phyloP scores from a whole-genome alignment of 768 basidiomycete species.

The Phlegmacium glaucopus region DNA sequence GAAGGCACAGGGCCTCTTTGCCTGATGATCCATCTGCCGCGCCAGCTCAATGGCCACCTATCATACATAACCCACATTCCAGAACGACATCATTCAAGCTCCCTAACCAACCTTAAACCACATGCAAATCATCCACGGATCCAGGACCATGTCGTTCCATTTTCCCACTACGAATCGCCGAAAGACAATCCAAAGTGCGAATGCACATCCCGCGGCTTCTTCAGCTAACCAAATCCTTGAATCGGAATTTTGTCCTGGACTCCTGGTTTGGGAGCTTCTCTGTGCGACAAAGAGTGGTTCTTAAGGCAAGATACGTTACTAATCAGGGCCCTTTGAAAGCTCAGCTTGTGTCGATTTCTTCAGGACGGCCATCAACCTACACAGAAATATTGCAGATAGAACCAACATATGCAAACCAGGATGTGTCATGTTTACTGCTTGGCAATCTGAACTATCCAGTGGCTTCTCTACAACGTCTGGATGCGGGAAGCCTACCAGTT shows the following conservation, averaged over 20 bases:
- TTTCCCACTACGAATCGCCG: slow-evolving; percentile 45
- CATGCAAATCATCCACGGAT: slow-evolving; percentile 13
- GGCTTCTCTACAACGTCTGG: slow-evolving; percentile 18
- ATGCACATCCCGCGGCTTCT: slow-evolving; percentile 52
- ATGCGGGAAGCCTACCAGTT: slow-evolving; percentile 15
- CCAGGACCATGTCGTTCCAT: slow-evolving; percentile 40
- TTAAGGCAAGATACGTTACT: slow-evolving; percentile 9
- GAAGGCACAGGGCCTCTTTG: slow-evolving; percentile 12
- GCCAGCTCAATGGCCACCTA: slow-evolving; percentile 6
- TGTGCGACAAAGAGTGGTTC: slow-evolving; percentile 7
- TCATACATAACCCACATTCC: slow-evolving; percentile 10
- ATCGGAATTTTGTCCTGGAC: slow-evolving; percentile 57
- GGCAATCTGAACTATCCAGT: slow-evolving; percentile 18
- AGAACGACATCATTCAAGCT: slow-evolving; percentile 3
- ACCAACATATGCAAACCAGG: slow-evolving; percentile 6
- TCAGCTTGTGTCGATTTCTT: slow-evolving; percentile 30
- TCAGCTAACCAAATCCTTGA: slow-evolving; percentile 43
- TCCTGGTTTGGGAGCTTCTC: slow-evolving; percentile 43
- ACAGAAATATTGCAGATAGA: not conserved
- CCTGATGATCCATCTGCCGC: slow-evolving; percentile 7
- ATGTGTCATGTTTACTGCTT: slow-evolving; percentile 20
- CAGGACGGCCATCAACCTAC: slow-evolving; percentile 3
- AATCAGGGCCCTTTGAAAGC: slow-evolving; percentile 26
- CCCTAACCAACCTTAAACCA: not conserved
- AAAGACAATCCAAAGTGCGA: slow-evolving; percentile 57